Conservation (phyloP, 2,329 filamentous ascomycete species). For the Pseudocercospora crystallina region DNA sequence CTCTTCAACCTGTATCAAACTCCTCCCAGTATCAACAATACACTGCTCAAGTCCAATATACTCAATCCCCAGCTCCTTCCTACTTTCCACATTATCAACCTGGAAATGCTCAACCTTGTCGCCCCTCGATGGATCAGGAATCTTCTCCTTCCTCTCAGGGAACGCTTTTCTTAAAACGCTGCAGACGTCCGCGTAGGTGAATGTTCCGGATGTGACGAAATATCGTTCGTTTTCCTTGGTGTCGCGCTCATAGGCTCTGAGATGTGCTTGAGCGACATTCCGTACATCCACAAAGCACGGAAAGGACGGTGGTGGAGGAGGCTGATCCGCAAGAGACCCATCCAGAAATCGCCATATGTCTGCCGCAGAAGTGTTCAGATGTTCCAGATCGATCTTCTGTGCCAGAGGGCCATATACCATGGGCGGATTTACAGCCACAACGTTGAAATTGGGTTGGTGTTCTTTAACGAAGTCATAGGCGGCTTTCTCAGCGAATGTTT, state of each 20-base stretch:
- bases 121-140: background rate
- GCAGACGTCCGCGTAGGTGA: slow-evolving; percentile 1
- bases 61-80: background rate
- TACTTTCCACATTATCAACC: slow-evolving; percentile 1
- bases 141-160: background rate
- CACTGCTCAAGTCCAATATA: slow-evolving; percentile 4
- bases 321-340: background rate
- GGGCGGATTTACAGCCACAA: background rate
- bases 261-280: slow-evolving; percentile 8
- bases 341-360: slow-evolving; percentile 2
- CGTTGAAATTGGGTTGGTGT: slow-evolving; percentile 1
- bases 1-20: slow-evolving; percentile 4
- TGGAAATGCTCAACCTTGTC: slow-evolving; percentile 1
- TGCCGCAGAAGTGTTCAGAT: slow-evolving; percentile 4
- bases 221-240: slow-evolving; percentile 1
- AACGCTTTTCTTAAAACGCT: background rate
- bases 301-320: background rate
- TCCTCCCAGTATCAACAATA: background rate
- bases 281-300: slow-evolving; percentile 2
- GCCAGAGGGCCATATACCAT: slow-evolving; percentile 7
- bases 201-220: background rate
- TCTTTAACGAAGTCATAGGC: slow-evolving; percentile 8
- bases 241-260: background rate
- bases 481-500: slow-evolving; percentile 10
- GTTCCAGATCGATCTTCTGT: background rate